Percentiles rank a stretch among this genome's conserved stretches.
Evolutionary conservation across 2,329 filamentous ascomycete species (phyloP).

Genomic region (Chaetomiaceae sp.): DNA sequence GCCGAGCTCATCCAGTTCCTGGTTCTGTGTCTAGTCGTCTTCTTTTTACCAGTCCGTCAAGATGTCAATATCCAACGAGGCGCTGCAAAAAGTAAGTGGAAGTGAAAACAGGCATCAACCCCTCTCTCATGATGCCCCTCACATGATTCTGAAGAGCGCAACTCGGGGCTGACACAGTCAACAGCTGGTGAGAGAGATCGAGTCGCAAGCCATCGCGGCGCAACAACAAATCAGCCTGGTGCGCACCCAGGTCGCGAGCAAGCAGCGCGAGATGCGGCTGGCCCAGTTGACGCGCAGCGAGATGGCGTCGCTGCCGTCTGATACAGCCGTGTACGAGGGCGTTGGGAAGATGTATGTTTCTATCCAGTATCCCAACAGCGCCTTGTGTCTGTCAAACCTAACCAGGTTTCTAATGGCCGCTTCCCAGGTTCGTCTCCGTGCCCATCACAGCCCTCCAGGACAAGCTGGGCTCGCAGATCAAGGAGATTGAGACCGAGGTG

Average conservation of each 20-base stretch:
- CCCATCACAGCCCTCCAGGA: slow-evolving; percentile 68
- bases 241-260: slow-evolving; percentile 75
- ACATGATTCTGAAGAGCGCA: too few relatives aligned
- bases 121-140: background rate
- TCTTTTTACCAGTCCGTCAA: slow-evolving; percentile 25
- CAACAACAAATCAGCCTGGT: slow-evolving; percentile 90
- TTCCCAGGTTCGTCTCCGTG: slow-evolving; percentile 76
- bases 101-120: slow-evolving; percentile 11
- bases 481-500: slow-evolving; percentile 72
- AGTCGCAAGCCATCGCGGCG: slow-evolving; percentile 79
- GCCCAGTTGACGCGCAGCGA: slow-evolving; percentile 83
- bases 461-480: slow-evolving; percentile 70
- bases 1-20: too few relatives aligned
- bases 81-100: slow-evolving; percentile 74
- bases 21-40: background rate
- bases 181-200: slow-evolving; percentile 89
- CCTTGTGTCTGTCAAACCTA: background rate
- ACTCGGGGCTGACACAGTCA: background rate
- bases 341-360: slow-evolving; percentile 86
- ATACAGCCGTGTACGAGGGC: slow-evolving; percentile 85
- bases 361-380: background rate
- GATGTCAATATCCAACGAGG: slow-evolving; percentile 94
- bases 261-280: slow-evolving; percentile 85
- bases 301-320: slow-evolving; percentile 67
- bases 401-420: background rate